Conservation (phyloP, 352 stramenopile genomes). For the Phytophthora citrophthora region DNA sequence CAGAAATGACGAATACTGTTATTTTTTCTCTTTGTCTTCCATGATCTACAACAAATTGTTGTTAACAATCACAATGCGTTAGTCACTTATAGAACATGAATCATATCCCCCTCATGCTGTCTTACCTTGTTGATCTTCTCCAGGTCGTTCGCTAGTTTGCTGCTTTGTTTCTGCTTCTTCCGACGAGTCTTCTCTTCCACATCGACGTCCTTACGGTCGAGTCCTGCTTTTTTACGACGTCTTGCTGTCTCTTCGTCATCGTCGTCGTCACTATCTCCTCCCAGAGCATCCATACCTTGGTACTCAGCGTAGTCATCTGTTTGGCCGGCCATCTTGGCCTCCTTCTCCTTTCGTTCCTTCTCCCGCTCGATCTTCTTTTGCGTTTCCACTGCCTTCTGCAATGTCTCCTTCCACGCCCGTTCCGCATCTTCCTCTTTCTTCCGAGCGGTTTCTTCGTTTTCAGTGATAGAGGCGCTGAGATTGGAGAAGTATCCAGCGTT, state of each 20-base stretch:
- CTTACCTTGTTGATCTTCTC: constrained; percentile 80
- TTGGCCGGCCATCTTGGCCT: constrained; percentile 40
- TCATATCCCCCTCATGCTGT: not conserved
- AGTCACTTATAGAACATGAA: constrained; percentile 7
- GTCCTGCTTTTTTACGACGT: constrained; percentile 37
- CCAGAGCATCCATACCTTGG: constrained; percentile 39
- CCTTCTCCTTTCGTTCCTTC: constrained; percentile 43
- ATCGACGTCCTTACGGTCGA: constrained; percentile 31
- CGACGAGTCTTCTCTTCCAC: constrained; percentile 43
- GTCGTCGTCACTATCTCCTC: constrained; percentile 69
- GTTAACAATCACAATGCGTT: too few relatives aligned
- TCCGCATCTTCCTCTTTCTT: constrained; percentile 54
- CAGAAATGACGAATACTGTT: too few relatives aligned
- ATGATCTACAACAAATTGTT: too few relatives aligned
- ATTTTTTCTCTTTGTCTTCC: constrained; percentile 26
- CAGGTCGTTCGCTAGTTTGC: constrained; percentile 71
- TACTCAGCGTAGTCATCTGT: constrained; percentile 73
- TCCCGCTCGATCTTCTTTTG: constrained; percentile 54
- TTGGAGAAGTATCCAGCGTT: constrained; percentile 67
- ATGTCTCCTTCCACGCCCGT: constrained; percentile 59
- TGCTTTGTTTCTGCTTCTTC: constrained; percentile 73
- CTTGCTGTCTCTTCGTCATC: constrained; percentile 47
- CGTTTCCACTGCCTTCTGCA: constrained; percentile 60
- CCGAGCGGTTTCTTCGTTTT: constrained; percentile 48
- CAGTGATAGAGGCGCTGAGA: constrained; percentile 71